Conservation (phyloP, 352 stramenopile species). For the Elongisporangium prolatum region DNA sequence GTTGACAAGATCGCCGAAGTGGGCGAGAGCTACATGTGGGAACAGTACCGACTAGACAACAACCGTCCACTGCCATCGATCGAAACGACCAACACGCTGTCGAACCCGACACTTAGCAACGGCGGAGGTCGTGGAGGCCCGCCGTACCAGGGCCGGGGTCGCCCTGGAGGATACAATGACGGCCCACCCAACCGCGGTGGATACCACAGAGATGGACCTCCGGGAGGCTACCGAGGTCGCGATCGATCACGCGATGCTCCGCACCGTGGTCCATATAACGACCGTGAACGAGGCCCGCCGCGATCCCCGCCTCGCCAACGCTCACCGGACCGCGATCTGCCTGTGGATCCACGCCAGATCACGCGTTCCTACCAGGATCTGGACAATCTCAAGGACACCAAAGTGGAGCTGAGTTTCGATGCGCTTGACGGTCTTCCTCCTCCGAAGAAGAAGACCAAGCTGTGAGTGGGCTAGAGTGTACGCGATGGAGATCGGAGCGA, state of each 20-base stretch:
- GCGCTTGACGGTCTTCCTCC: slow-evolving; percentile 71
- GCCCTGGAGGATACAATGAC: slow-evolving; percentile 20
- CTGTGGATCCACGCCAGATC: slow-evolving; percentile 72
- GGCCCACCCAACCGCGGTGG: slow-evolving; percentile 26
- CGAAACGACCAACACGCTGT: slow-evolving; percentile 63
- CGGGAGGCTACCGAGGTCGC: slow-evolving; percentile 37
- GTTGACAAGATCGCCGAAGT: slow-evolving; percentile 80
- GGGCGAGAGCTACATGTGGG: slow-evolving; percentile 85
- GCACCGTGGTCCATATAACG: background rate
- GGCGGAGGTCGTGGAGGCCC: slow-evolving; percentile 17
- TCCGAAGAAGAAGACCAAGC: slow-evolving; percentile 84
- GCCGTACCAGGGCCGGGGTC: slow-evolving; percentile 15
- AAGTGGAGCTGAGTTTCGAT: slow-evolving; percentile 83
- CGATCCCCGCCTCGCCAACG: slow-evolving; percentile 32
- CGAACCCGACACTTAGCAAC: slow-evolving; percentile 48
- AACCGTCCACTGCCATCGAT: slow-evolving; percentile 72
- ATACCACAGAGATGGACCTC: slow-evolving; percentile 46
- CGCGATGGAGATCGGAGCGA: background rate
- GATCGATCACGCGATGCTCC: slow-evolving; percentile 34
- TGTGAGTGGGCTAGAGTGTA: slow-evolving; percentile 20
- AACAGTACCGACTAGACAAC: slow-evolving; percentile 78
- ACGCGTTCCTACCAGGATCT: slow-evolving; percentile 84
- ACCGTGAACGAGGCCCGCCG: slow-evolving; percentile 16
- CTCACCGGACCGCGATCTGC: slow-evolving; percentile 59
- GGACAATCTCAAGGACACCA: slow-evolving; percentile 78